Evolutionary conservation across 495 filamentous ascomycete genomes (phyloP), one percentile per base, ranked within the genome.

Genomic region (Hypomontagnella monticulosa): DNA sequence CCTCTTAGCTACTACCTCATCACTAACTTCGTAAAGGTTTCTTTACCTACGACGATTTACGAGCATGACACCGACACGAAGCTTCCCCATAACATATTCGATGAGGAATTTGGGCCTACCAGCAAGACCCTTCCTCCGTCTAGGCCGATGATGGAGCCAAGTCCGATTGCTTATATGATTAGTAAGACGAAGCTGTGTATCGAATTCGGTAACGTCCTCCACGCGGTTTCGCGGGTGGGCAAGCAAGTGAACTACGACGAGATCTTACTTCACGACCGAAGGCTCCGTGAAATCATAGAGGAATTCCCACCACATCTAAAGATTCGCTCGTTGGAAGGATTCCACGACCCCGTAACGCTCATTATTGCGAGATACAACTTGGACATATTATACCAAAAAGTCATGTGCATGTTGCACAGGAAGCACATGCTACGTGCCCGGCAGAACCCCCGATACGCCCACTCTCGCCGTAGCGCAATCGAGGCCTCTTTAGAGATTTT

Each of bases 91-190:
- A 99, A 98, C 74, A 81, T 97, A 19, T 94, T 92, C 71, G 95
- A 99, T 71, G 94, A 97, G 66, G 96, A 98, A 68, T 91, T 98
- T 44, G 87, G 89, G 44, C 89, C 93, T 44, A 87, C 89, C 46
- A 91, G 85, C 65, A 89, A 89, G 71, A 80, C 83, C 7, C 79
- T 98, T 19, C 95, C 95, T 9, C 85, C 87, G 4, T 86, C 92
- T 0, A 83, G 92, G 57, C 89, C 91, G 8, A 78, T 80, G 34
- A 83, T 84, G 15, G 93, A 97, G 74, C 85, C 91, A 5, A 99
- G 95, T 1, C 91, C 91, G 6, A 86, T 95, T 42, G 91, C 89
- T 2, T 97, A 93, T 77, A 87, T 97, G 86, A 96, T 97, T 55
- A 81, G 85, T 27, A 95, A 97, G 80, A 78, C 85, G 33, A 87